Percentiles rank a stretch among this genome's conserved stretches.
phyloP scores from a whole-genome alignment of 257 asterid species.

The Avicennia marina region DNA sequence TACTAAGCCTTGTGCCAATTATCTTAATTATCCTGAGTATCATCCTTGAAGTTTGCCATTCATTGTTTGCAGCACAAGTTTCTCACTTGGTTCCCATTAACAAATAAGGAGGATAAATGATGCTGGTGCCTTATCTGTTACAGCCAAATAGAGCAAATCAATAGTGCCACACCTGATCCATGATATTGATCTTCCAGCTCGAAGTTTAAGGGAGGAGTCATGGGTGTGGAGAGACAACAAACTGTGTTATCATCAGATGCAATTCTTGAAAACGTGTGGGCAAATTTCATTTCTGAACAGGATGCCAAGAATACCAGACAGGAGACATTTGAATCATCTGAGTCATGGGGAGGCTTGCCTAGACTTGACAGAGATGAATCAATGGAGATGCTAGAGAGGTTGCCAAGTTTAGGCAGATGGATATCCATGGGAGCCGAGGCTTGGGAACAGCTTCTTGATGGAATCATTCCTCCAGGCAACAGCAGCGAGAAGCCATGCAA shows the following conservation, averaged over 20 bases:
- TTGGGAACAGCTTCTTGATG: constrained; percentile 61
- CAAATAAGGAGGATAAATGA: constrained; percentile 10
- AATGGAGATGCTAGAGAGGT: constrained; percentile 31
- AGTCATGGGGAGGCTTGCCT: constrained; percentile 41
- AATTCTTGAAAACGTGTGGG: constrained; percentile 67
- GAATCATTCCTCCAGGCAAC: constrained; percentile 8
- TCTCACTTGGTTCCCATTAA: constrained; percentile 29
- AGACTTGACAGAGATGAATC: constrained; percentile 33
- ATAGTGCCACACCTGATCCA: background rate
- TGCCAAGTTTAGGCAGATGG: constrained; percentile 73
- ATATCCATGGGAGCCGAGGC: constrained; percentile 65
- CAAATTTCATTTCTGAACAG: constrained; percentile 40
- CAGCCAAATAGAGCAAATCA: constrained; percentile 6
- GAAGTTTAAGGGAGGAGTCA: background rate
- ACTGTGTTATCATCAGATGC: constrained; percentile 25
- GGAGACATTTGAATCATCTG: constrained; percentile 5
- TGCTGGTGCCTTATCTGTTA: background rate
- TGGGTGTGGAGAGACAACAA: constrained; percentile 19
- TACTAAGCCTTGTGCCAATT: constrained; percentile 9
- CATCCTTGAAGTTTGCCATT: constrained; percentile 54
- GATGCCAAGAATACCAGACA: constrained; percentile 1
- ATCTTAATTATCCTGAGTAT: constrained; percentile 29
- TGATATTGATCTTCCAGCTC: background rate
- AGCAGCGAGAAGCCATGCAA: background rate
- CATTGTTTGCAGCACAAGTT: constrained; percentile 37